phyloP scores from a whole-genome alignment of 2,329 filamentous ascomycete species.

The Trichoderma simmonsii region DNA sequence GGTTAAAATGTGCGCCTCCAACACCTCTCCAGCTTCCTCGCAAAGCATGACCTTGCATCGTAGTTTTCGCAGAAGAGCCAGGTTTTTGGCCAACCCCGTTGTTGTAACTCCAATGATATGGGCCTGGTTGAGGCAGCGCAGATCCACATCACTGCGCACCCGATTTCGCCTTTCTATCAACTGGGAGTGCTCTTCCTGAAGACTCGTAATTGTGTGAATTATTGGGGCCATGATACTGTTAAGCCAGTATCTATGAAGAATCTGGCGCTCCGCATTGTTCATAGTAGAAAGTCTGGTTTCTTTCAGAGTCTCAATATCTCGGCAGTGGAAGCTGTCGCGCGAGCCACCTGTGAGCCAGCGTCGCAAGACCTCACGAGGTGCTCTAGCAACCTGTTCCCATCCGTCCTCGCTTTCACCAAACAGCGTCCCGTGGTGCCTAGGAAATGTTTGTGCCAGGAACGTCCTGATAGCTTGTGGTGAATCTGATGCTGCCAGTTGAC shows the following conservation, averaged over 20 bases:
- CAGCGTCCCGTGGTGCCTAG: neutral
- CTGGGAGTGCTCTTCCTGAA: slow-evolving; percentile 1
- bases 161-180: slow-evolving; percentile 10
- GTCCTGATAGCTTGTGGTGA: neutral
- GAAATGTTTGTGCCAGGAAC: neutral
- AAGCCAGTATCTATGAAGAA: slow-evolving; percentile 16
- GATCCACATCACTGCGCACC: slow-evolving; percentile 18
- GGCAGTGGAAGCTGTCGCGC: neutral
- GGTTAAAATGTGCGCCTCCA: slow-evolving; percentile 61
- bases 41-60: slow-evolving; percentile 57
- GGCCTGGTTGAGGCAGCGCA: slow-evolving; percentile 37
- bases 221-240: neutral
- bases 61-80: slow-evolving; percentile 50
- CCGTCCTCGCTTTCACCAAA: slow-evolving; percentile 8
- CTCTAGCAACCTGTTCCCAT: neutral
- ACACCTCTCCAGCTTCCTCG: slow-evolving; percentile 67
- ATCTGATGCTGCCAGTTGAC: neutral
- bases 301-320: neutral
- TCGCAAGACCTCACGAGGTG: neutral
- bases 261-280: slow-evolving; percentile 13
- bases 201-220: neutral
- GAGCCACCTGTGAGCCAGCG: neutral
- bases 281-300: neutral
- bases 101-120: slow-evolving; percentile 48
- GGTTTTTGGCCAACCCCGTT: slow-evolving; percentile 52